Evolutionary conservation across 345 rosid genomes (phyloP), one percentile per base, ranked within the genome.

Genomic region (Boechera retrofracta): DNA sequence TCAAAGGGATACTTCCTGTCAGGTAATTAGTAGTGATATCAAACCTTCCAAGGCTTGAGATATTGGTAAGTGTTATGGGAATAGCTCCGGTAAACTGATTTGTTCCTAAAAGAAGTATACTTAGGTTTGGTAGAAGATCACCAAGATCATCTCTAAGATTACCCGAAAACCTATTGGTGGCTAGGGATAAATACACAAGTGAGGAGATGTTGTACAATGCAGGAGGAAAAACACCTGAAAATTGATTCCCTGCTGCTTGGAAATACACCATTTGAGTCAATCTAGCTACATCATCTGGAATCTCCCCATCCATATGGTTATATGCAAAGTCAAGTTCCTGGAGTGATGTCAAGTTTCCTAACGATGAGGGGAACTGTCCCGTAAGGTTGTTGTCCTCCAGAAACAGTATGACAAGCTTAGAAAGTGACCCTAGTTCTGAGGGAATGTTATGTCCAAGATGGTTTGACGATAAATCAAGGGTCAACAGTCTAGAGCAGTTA

Each of bases 191-290:
- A 67, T 0, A 1, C 54, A 32, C 48, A 29, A 79, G 79, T 1
- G 6, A 74, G 29, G 82, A 79, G 26, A 79, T 5, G 65, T 68
- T 79, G 78, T 61, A 53, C 9, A 79, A 0, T 16, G 33, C 60
- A 53, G 65, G 54, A 53, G 82, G 82, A 29, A 74, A 79, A 15
- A 3, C 79, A 62, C 82, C 82, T n/a, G 75, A 74, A 11, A 79
- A 79, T 0, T 41, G 29, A 38, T 79, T 79, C 71, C n/a, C 2
- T 16, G 75, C 4, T 53, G 26, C 2, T 28, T 61, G 75, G 47
- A 79, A 74, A 16, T 4, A 24, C 44, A 55, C 58, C 65, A 73
- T 16, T 31, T 68, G 29, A 21, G 60, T 68, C 82, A 79, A 35
- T 29, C 71, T 73, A 52, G 71, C 75, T 13, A 74, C 66, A 0